Percentiles rank a stretch among this genome's conserved stretches.
phyloP scores from a whole-genome alignment of 345 rosid species.

The Arabis alpina region DNA sequence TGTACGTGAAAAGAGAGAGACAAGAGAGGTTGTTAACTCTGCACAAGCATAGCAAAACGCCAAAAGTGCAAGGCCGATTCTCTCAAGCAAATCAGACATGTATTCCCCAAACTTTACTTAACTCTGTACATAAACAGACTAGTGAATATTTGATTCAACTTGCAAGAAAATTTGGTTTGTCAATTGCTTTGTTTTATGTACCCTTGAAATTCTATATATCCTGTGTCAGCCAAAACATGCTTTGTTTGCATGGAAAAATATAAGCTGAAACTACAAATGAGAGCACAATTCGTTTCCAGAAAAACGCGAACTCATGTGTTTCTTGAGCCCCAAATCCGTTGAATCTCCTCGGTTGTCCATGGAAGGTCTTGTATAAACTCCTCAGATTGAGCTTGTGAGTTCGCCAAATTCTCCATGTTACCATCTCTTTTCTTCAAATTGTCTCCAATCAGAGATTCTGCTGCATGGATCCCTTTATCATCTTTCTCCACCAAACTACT shows the following conservation, averaged over 20 bases:
- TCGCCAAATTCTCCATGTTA: slow-evolving; percentile 40
- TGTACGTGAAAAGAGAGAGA: no score
- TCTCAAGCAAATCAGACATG: no score
- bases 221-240: slow-evolving; percentile 18
- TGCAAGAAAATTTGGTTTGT: slow-evolving; percentile 2
- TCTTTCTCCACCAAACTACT: slow-evolving; percentile 18
- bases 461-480: slow-evolving; percentile 1
- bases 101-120: no score
- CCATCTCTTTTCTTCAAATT: slow-evolving; percentile 15
- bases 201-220: slow-evolving; percentile 21
- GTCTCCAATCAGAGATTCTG: slow-evolving; percentile 10
- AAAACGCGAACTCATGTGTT: background rate
- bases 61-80: no score
- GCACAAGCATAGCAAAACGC: no score
- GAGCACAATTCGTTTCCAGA: background rate
- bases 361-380: slow-evolving; percentile 45
- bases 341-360: slow-evolving; percentile 49
- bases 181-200: slow-evolving; percentile 27
- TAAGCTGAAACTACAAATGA: slow-evolving; percentile 12
- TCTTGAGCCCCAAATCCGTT: slow-evolving; percentile 41
- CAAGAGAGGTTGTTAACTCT: no score
- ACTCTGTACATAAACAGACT: background rate
- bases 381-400: slow-evolving; percentile 42
- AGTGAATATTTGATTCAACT: background rate
- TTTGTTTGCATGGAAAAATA: slow-evolving; percentile 20